phyloP scores from a whole-genome alignment of 192 early-diverging fungal genomes.

The Linderina pennispora region DNA sequence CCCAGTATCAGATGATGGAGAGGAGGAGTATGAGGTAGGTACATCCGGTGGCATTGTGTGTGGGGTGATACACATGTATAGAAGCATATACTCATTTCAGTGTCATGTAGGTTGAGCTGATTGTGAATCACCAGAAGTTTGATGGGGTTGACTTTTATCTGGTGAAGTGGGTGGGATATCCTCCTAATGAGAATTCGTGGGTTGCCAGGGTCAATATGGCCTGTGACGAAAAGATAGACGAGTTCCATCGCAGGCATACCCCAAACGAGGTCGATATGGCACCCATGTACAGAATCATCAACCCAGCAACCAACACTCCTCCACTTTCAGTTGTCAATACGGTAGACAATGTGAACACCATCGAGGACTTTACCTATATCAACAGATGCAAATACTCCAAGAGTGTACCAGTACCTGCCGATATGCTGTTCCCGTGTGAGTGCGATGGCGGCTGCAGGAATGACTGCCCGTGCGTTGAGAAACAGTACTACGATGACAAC shows the following conservation, averaged over 20 bases:
- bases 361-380: slow-evolving; percentile 36
- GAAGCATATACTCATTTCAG: too few relatives aligned
- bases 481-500: slow-evolving; percentile 21
- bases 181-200: slow-evolving; percentile 19
- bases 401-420: slow-evolving; percentile 34
- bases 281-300: too few relatives aligned
- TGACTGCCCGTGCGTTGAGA: slow-evolving; percentile 18
- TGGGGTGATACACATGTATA: too few relatives aligned
- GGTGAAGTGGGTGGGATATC: slow-evolving; percentile 16
- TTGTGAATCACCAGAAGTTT: slow-evolving; percentile 12
- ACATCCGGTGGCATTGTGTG: too few relatives aligned
- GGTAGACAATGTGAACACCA: slow-evolving; percentile 26
- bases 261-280: too few relatives aligned
- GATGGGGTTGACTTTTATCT: slow-evolving; percentile 14
- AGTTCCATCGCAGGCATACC: too few relatives aligned
- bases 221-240: slow-evolving; percentile 1
- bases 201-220: slow-evolving; percentile 3
- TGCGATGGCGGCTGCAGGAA: slow-evolving; percentile 17
- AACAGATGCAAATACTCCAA: slow-evolving; percentile 27
- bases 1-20: too few relatives aligned
- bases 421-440: slow-evolving; percentile 24
- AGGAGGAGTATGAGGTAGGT: too few relatives aligned
- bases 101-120: too few relatives aligned
- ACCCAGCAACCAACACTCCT: too few relatives aligned
- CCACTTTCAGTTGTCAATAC: slow-evolving; percentile 30